These are phyloP conservation scores for Brettanomyces sp. DNA, from an alignment of 805 yeast species.

Conservation along the genomic window DNA sequence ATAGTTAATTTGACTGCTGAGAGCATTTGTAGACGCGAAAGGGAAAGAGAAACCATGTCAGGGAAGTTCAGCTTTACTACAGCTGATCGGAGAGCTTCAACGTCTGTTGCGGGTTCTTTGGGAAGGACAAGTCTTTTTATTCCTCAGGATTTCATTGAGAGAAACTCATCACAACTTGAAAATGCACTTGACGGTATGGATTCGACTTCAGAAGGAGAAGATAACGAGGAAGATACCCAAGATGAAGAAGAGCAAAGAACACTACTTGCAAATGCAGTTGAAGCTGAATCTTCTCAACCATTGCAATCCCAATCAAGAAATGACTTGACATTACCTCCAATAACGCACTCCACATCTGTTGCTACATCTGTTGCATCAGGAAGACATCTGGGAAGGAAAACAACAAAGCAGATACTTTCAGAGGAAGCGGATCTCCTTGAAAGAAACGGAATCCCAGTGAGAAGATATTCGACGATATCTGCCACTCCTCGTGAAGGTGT, in stretches of 20 bases:
- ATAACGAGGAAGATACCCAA: neutral
- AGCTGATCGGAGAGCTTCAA: constrained; percentile 39
- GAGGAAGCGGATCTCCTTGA: constrained; percentile 23
- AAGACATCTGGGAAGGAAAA: constrained; percentile 4
- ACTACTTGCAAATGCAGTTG: neutral
- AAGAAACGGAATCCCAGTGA: constrained; percentile 20
- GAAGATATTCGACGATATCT: constrained; percentile 8
- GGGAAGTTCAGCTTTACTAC: constrained; percentile 34
- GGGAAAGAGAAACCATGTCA: constrained; percentile 8
- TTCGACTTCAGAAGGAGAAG: constrained; percentile 9
- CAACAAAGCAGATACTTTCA: constrained; percentile 7
- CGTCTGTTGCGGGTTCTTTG: constrained; percentile 38
- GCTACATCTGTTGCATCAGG: neutral
- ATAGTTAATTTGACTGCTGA: no score
- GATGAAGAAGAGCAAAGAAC: neutral
- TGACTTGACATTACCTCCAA: neutral
- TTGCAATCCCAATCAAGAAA: neutral
- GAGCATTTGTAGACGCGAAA: no score
- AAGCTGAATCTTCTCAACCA: neutral
- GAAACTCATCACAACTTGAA: constrained; percentile 15
- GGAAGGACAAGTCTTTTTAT: constrained; percentile 43
- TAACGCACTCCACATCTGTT: neutral
- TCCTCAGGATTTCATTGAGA: constrained; percentile 38
- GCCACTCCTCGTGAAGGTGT: neutral
- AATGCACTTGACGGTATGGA: constrained; percentile 12